phyloP scores from a whole-genome alignment of 345 rosid genomes.

The Ailanthus altissimus region DNA sequence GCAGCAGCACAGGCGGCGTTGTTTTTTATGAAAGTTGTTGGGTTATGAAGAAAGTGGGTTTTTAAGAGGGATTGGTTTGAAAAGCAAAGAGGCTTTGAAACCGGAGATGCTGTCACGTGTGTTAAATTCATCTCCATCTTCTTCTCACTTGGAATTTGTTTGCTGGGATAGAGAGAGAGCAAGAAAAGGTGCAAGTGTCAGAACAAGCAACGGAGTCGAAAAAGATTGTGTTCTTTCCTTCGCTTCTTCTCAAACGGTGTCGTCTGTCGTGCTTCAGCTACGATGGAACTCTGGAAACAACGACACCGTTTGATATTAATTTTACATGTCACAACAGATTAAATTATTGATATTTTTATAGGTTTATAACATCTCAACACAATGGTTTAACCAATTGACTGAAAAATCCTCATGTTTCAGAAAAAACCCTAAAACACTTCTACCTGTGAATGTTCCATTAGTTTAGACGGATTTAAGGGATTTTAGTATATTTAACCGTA shows the following conservation, averaged over 20 bases:
- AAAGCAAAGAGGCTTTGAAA: slow-evolving; percentile 34
- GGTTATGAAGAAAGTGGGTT: slow-evolving; percentile 25
- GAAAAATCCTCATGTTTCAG: too few species aligned
- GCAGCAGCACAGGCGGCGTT: neutral
- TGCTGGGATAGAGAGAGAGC: neutral
- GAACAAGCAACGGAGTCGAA: neutral
- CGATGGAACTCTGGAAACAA: too few species aligned
- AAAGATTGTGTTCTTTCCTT: neutral
- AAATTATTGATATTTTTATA: too few species aligned
- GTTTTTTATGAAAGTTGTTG: slow-evolving; percentile 2
- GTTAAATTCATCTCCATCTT: slow-evolving; percentile 47
- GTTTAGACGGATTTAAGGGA: too few species aligned
- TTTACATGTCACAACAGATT: too few species aligned
- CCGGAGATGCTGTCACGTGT: slow-evolving; percentile 24
- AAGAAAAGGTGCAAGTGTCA: too few species aligned
- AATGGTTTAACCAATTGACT: too few species aligned
- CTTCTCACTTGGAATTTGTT: neutral
- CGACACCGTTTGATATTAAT: too few species aligned
- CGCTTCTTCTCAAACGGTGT: neutral
- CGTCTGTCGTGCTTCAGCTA: neutral
- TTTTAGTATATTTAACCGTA: too few species aligned
- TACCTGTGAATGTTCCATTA: too few species aligned
- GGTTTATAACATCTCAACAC: too few species aligned
- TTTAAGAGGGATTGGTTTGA: slow-evolving; percentile 21
- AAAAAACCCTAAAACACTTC: too few species aligned